Percentiles rank a stretch among this genome's conserved stretches.
Evolutionary conservation across 129 eudicot species (phyloP).

Genomic region (Lactuca sativa): DNA sequence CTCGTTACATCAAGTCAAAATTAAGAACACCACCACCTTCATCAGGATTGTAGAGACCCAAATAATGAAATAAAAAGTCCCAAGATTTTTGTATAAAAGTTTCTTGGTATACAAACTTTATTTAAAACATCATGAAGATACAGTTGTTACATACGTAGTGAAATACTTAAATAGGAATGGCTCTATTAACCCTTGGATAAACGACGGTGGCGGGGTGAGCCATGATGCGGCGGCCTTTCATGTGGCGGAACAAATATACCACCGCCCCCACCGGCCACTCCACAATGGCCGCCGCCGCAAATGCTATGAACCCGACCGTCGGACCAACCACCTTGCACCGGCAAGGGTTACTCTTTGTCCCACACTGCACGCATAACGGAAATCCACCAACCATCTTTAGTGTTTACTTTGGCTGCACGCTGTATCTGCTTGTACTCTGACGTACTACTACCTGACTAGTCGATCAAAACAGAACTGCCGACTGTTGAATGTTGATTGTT

Average conservation of each 20-base stretch:
- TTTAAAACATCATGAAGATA: slow-evolving; percentile 1
- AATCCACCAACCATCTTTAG: slow-evolving; percentile 35
- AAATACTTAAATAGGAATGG: slow-evolving; percentile 53
- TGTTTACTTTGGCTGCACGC: neutral
- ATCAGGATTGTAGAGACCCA: neutral
- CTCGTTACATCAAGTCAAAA: neutral
- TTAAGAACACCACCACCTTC: neutral
- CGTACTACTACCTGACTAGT: slow-evolving; percentile 3
- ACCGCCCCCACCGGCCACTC: slow-evolving; percentile 93
- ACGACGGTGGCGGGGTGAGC: slow-evolving; percentile 72
- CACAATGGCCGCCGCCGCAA: slow-evolving; percentile 64
- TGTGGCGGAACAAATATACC: slow-evolving; percentile 64
- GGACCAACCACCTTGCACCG: slow-evolving; percentile 93
- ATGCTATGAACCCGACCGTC: slow-evolving; percentile 66
- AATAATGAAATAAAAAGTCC: no score
- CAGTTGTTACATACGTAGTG: neutral
- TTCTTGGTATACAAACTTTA: neutral
- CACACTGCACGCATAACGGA: slow-evolving; percentile 70
- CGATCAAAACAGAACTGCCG: neutral
- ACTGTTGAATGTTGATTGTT: neutral
- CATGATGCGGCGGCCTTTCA: slow-evolving; percentile 85
- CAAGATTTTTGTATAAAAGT: neutral
- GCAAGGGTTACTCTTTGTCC: slow-evolving; percentile 74
- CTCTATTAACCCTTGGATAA: slow-evolving; percentile 48
- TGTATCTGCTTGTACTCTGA: slow-evolving; percentile 3